Percentiles rank a stretch among this genome's conserved stretches.
These are phyloP conservation scores for Eucalyptus tenuipes DNA, from an alignment of 345 rosid genomes.

Conservation along the genomic window DNA sequence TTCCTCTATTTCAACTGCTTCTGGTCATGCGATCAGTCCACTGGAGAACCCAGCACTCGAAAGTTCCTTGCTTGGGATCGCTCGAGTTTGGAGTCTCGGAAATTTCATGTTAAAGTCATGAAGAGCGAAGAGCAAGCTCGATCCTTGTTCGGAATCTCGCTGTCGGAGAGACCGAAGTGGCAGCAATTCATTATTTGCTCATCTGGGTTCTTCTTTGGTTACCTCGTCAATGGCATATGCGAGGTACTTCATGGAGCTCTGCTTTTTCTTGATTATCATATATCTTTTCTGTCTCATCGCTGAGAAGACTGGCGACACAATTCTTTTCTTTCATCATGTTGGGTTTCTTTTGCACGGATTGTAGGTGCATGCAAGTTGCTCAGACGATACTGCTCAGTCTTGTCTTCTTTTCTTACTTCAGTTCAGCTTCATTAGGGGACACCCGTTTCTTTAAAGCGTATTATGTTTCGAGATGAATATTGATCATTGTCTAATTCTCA, in stretches of 20 bases:
- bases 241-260: constrained; percentile 39
- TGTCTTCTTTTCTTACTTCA: background rate
- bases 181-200: constrained; percentile 81
- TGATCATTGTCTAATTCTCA: constrained; percentile 9
- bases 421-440: background rate
- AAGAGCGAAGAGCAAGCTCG: constrained; percentile 50
- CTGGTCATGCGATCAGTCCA: background rate
- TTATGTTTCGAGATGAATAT: background rate
- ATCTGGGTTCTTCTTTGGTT: constrained; percentile 93
- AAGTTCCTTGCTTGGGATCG: background rate
- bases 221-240: constrained; percentile 88
- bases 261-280: background rate
- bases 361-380: background rate
- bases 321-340: background rate
- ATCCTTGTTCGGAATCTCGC: constrained; percentile 58
- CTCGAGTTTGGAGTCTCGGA: background rate
- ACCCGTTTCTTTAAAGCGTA: background rate
- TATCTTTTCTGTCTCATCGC: background rate
- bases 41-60: background rate
- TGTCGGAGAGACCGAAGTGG: constrained; percentile 62
- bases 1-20: background rate
- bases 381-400: background rate
- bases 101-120: constrained; percentile 11
- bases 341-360: background rate
- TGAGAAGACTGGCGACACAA: background rate